Evolutionary conservation across 2,329 filamentous ascomycete genomes (phyloP), one percentile per base, ranked within the genome.

Genomic region (Cercospora citrullina): DNA sequence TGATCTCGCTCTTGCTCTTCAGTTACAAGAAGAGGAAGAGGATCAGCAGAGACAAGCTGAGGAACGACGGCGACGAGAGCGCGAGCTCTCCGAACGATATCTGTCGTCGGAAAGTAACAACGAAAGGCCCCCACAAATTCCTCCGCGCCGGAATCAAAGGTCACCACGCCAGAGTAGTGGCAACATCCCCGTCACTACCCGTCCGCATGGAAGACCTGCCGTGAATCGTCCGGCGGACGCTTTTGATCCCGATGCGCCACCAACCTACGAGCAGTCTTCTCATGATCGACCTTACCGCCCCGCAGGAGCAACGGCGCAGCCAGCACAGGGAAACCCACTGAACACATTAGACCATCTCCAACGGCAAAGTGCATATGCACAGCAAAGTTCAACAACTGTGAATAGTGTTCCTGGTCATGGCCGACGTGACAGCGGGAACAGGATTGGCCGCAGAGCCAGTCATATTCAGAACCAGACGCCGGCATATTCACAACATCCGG

Each of bases 21-120:
- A 98, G 76, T 86, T 97, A 1, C 94, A 98, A 77, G 95, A 98
- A 75, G 93, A 97, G 77, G 94, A 98, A 78, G 93, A 97, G 71
- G 89, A 93, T 74, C 86, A 89, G 14, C 88, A 93, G 71, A 86
- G 87, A n/a, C 81, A 79, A 65, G 80, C 87, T 60, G 85, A 88
- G 60, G 65, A 71, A 18, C 86, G 89, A 1, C 85, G 89, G 7
- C 83, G 84, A 10, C 84, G 87, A n/a, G 89, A 93, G 77, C 88
- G 87, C 64, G 82, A 87, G 66, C 82, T 92, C 0, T 91, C 89
- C 0, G 89, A 91, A 75, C 87, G 89, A 69, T 91, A 86, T 72
- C 91, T 93, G 66, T 74, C 75, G 72, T 58, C 63, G 8, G 63
- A 60, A 55, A 87, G 88, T 71, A 87, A 90, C 70, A 87, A 90